phyloP scores from a whole-genome alignment of 306 rosid genomes.

The Senna tora region DNA sequence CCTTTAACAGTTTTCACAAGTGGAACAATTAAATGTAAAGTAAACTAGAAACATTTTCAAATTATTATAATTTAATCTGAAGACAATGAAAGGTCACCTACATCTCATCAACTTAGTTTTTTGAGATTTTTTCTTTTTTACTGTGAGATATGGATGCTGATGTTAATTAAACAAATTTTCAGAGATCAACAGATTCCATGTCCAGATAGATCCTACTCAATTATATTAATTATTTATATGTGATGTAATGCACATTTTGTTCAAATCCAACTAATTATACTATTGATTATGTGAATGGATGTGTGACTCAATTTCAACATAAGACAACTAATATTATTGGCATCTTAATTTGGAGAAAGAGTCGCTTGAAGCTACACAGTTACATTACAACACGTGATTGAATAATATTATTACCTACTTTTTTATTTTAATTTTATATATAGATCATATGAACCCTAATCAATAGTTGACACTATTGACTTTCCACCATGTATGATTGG shows the following conservation, averaged over 20 bases:
- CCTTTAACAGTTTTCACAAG: no score
- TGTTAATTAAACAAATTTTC: constrained; percentile 3
- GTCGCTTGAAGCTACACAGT: not conserved
- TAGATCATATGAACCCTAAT: not conserved
- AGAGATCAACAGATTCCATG: not conserved
- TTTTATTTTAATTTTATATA: not conserved
- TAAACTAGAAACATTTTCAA: no score
- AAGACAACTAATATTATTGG: constrained; percentile 20
- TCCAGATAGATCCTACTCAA: constrained; percentile 38
- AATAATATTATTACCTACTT: not conserved
- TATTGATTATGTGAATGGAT: not conserved
- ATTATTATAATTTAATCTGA: no score
- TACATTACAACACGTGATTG: constrained; percentile 33
- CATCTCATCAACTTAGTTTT: not conserved
- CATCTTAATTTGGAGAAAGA: not conserved
- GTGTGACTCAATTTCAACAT: constrained; percentile 14
- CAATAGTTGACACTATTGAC: not conserved
- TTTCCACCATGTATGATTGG: not conserved
- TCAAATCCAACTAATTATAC: not conserved
- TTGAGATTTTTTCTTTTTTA: not conserved
- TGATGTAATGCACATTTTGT: constrained; percentile 23
- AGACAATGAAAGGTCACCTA: not conserved
- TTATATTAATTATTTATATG: constrained; percentile 17
- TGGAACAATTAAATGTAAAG: no score
- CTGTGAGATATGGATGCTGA: not conserved